phyloP scores from a whole-genome alignment of 176 grass and related monocot species.

The Thinopyrum elongatum region DNA sequence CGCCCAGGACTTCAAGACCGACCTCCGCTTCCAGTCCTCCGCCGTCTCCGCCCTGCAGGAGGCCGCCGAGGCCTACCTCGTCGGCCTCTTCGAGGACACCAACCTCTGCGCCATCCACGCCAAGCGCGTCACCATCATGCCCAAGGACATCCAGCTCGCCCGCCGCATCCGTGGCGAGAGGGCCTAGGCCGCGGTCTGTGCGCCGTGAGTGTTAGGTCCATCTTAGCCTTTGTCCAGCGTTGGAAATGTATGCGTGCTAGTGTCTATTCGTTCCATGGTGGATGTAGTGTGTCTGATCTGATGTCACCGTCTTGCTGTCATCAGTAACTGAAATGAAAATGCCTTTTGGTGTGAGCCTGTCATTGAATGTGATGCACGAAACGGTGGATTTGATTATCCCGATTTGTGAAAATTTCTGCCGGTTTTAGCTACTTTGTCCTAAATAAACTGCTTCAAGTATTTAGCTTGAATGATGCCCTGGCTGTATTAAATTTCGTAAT shows the following conservation, averaged over 20 bases:
- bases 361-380: background rate
- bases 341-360: background rate
- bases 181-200: background rate
- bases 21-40: slow-evolving; percentile 66
- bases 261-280: background rate
- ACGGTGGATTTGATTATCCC: background rate
- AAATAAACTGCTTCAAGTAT: background rate
- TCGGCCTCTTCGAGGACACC: slow-evolving; percentile 71
- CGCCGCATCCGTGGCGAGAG: slow-evolving; percentile 18
- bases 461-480: background rate
- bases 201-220: no score
- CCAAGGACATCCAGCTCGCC: slow-evolving; percentile 69
- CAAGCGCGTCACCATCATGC: slow-evolving; percentile 81
- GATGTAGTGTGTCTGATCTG: background rate
- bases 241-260: background rate
- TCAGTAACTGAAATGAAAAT: background rate
- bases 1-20: slow-evolving; percentile 69
- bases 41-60: slow-evolving; percentile 59
- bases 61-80: slow-evolving; percentile 68
- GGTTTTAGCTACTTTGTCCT: background rate
- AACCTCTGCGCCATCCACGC: slow-evolving; percentile 80
- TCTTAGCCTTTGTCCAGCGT: background rate
- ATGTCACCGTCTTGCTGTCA: background rate
- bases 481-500: no score
- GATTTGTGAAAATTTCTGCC: background rate